phyloP scores from a whole-genome alignment of 371 early-diverging fungal species.

The Catenaria anguillulae region DNA sequence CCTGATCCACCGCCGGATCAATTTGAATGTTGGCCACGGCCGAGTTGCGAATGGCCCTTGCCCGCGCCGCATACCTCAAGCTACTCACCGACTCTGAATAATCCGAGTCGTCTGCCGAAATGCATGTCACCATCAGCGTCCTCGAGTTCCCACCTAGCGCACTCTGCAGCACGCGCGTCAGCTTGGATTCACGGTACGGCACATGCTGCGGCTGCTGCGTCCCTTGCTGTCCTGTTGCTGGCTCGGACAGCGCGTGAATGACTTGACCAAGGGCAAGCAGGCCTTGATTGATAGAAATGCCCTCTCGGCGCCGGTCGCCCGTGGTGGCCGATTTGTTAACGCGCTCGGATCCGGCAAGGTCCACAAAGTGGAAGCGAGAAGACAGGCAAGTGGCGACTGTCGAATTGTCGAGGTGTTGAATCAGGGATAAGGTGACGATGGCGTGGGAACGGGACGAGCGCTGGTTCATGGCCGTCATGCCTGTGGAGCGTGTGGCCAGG shows the following conservation, averaged over 20 bases:
- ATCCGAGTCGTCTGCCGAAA: slow-evolving; percentile 60
- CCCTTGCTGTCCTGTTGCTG: too few relatives aligned
- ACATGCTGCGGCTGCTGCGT: too few relatives aligned
- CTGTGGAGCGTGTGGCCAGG: slow-evolving; percentile 70
- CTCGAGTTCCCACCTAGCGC: slow-evolving; percentile 82
- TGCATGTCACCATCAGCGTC: slow-evolving; percentile 87
- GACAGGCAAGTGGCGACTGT: slow-evolving; percentile 23
- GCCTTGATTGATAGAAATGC: slow-evolving; percentile 96
- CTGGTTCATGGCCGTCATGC: slow-evolving; percentile 92
- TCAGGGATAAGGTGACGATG: slow-evolving; percentile 78
- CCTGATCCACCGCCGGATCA: too few relatives aligned
- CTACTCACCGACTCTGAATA: slow-evolving; percentile 84
- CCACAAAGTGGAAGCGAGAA: slow-evolving; percentile 97
- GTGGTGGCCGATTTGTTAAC: slow-evolving; percentile 87
- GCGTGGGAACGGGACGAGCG: slow-evolving; percentile 94
- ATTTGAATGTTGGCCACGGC: slow-evolving; percentile 36
- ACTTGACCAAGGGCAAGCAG: slow-evolving; percentile 97
- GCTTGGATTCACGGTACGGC: slow-evolving; percentile 95
- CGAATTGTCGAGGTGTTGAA: slow-evolving; percentile 53
- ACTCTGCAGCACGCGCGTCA: slow-evolving; percentile 90
- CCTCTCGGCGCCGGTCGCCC: slow-evolving; percentile 93
- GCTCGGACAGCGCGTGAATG: slow-evolving; percentile 91
- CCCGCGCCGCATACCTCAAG: slow-evolving; percentile 77
- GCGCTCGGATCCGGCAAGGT: slow-evolving; percentile 98
- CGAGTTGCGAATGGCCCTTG: slow-evolving; percentile 68